Percentiles rank a stretch among this genome's conserved stretches.
Evolutionary conservation across 306 rosid species (phyloP).

Genomic region (Astragalus glycyphyllos): DNA sequence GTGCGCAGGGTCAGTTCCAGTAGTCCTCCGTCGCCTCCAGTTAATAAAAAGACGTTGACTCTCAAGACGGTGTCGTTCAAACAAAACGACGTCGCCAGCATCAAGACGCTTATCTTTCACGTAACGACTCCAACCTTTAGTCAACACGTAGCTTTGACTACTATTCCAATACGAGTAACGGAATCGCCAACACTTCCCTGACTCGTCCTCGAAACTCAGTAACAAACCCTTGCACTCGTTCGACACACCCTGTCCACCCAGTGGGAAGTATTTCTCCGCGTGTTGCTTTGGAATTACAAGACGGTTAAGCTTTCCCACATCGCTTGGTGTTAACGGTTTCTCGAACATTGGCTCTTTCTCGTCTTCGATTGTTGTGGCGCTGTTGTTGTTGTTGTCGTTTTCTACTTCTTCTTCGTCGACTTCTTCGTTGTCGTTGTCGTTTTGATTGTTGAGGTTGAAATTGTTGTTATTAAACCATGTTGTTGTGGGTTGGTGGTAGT

Average conservation of each 20-base stretch:
- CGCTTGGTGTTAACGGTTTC: slow-evolving; percentile 90
- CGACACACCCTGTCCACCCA: slow-evolving; percentile 47
- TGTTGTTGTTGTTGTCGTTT: background rate
- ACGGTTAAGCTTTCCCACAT: slow-evolving; percentile 96
- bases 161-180: slow-evolving; percentile 99
- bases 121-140: slow-evolving; percentile 97
- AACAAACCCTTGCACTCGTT: slow-evolving; percentile 66
- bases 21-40: slow-evolving; percentile 59
- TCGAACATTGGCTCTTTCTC: slow-evolving; percentile 85
- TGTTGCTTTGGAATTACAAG: slow-evolving; percentile 96
- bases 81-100: slow-evolving; percentile 87
- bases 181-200: slow-evolving; percentile 88
- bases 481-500: slow-evolving; percentile 23
- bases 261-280: slow-evolving; percentile 89
- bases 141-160: slow-evolving; percentile 93
- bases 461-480: slow-evolving; percentile 30
- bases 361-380: background rate
- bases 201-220: slow-evolving; percentile 94
- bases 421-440: slow-evolving; percentile 27
- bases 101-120: slow-evolving; percentile 92
- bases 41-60: slow-evolving; percentile 66
- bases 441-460: slow-evolving; percentile 54
- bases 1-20: slow-evolving; percentile 10
- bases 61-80: slow-evolving; percentile 65
- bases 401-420: slow-evolving; percentile 5